Conservation (phyloP, 805 yeast genomes). For the Hanseniaspora thailandica region DNA sequence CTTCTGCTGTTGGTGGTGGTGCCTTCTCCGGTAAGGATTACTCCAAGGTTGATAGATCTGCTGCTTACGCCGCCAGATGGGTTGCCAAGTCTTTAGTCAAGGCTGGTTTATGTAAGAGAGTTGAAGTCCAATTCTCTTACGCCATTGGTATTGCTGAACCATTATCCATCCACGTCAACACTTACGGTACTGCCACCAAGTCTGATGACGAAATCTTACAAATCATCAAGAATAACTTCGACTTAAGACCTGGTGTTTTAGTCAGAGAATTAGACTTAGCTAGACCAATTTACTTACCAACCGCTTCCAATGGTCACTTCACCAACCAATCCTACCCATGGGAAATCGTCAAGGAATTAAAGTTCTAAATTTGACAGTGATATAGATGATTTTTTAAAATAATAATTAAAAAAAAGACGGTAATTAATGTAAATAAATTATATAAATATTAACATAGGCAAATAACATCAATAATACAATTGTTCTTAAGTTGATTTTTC, state of each 20-base stretch:
- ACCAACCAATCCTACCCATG: conserved; percentile 97
- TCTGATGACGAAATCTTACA: conserved; percentile 80
- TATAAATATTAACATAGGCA: conserved; percentile 1
- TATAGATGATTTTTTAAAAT: not conserved
- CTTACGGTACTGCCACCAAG: conserved; percentile 93
- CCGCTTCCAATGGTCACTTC: conserved; percentile 99
- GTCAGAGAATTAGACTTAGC: conserved; percentile 95
- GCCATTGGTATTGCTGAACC: conserved; percentile 99
- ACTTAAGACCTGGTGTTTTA: conserved; percentile 98
- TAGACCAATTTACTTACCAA: conserved; percentile 97
- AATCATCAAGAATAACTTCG: conserved; percentile 88
- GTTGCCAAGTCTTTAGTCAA: conserved; percentile 95
- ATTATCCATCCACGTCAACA: conserved; percentile 90
- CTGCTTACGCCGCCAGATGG: conserved; percentile 99
- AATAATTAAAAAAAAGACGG: not conserved
- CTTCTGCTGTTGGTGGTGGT: conserved; percentile 99
- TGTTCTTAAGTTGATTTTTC: not conserved
- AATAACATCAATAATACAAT: not conserved
- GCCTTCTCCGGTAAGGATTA: conserved; percentile 99
- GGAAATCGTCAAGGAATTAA: conserved; percentile 88
- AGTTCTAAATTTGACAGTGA: conserved; percentile 33
- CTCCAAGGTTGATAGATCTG: conserved; percentile 99
- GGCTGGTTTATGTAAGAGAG: conserved; percentile 94
- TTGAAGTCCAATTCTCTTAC: conserved; percentile 94
- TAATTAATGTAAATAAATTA: not conserved